Base-by-base conservation (phyloP, 208 protist species). In the Leishmania turanica region DNA sequence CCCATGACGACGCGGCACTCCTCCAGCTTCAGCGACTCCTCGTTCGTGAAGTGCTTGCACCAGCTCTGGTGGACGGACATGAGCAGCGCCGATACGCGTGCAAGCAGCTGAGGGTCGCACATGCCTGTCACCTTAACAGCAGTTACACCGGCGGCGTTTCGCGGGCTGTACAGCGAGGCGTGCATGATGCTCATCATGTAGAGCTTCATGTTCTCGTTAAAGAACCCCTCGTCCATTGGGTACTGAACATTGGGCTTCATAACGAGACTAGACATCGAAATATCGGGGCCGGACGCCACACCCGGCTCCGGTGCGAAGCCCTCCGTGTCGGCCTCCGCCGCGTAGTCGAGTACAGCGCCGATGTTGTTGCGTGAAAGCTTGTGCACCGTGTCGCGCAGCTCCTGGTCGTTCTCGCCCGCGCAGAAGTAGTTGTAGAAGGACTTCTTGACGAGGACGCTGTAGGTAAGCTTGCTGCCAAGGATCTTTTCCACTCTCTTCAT, bases 391-490 rank as follows among this genome's bases (percentile, higher is more conserved):
- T 88, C 64, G 51, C 90, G 81, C 24, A 98, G 84, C 80, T 99
- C 97, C n/a, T 91, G 77, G 45, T 94, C 94, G 81, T 95, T 93
- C 81, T 97, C 96, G n/a, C 98, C 98, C 7, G 94, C 98, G 82
- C 97, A 99, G 80, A 99, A 99, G 81, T 99, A 97, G 68, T 81
- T 79, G 80, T 98, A 99, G 69, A 99, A 97, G n/a, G 96, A 98
- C 47, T 83, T 70, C 84, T 97, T 98, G 42, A 98, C 93, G 6
- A 92, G 60, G 31, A 94, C 72, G 42, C 89, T 87, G 81, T 98
- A 95, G 0, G 95, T 97, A 42, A 98, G 68, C 56, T 80, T 89
- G 15, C 77, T 85, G 49, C 96, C 97, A 2, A 98, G 49, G 15
- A 97, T 81, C 71, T 88, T 91, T 72, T 97, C 92, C 31, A 89